phyloP scores from a whole-genome alignment of 2,329 filamentous ascomycete genomes.

The Botrytis sinoallii region DNA sequence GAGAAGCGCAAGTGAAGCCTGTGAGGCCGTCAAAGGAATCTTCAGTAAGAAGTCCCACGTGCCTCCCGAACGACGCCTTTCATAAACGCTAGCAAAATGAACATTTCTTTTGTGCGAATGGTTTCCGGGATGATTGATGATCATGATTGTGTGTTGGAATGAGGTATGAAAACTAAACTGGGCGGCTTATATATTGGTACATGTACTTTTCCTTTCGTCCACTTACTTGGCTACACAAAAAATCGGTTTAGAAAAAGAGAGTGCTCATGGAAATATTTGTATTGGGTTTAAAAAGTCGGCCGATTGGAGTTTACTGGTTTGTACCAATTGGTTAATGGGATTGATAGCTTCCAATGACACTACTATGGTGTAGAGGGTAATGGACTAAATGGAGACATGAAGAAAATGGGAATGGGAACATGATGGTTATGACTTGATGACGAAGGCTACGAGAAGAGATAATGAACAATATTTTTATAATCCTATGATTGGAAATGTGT shows the following conservation, averaged over 20 bases:
- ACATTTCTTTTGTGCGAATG: background rate
- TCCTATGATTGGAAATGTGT: background rate
- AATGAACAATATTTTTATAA: background rate
- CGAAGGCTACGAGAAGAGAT: background rate
- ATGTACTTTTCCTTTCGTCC: background rate
- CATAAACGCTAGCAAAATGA: background rate
- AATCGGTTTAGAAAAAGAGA: background rate
- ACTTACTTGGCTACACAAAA: background rate
- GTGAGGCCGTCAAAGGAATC: constrained; percentile 12
- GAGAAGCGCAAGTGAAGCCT: constrained; percentile 17
- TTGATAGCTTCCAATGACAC: background rate
- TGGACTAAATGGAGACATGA: background rate
- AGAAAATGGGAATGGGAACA: background rate
- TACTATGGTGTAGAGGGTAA: background rate
- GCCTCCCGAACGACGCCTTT: background rate
- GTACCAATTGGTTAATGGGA: background rate
- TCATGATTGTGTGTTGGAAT: constrained; percentile 9
- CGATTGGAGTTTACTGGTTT: background rate
- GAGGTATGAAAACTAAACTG: background rate
- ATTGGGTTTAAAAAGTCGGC: background rate
- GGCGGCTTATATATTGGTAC: background rate
- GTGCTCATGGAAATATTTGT: background rate
- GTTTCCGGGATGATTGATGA: constrained; percentile 3
- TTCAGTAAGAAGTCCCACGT: constrained; percentile 13
- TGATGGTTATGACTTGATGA: constrained; percentile 7